Evolutionary conservation across 495 filamentous ascomycete genomes (phyloP).

Genomic region (Massariosphaeria phaeospora): DNA sequence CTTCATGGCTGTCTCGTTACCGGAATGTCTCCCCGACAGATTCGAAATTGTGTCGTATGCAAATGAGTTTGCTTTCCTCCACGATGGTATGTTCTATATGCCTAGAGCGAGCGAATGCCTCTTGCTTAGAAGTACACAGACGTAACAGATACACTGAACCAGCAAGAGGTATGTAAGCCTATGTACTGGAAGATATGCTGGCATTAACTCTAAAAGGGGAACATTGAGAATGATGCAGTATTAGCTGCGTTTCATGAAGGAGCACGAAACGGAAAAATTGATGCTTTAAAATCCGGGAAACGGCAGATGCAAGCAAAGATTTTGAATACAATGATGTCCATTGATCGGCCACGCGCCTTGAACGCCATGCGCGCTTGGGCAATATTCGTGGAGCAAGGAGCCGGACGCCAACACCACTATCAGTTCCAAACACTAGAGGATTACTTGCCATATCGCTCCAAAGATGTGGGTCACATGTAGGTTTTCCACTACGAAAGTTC

Average conservation of each 20-base stretch:
- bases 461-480: conserved; percentile 18
- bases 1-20: conserved; percentile 32
- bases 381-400: conserved; percentile 6
- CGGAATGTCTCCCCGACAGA: conserved; percentile 44
- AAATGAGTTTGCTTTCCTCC: conserved; percentile 44
- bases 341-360: neutral
- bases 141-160: no score
- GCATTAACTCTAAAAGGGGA: no score
- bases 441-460: conserved; percentile 14
- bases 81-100: conserved; percentile 40
- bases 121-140: no score
- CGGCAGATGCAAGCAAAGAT: conserved; percentile 2
- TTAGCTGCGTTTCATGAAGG: no score
- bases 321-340: conserved; percentile 2
- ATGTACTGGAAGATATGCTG: no score
- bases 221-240: no score
- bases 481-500: no score
- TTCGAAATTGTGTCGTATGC: conserved; percentile 44
- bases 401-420: neutral
- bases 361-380: conserved; percentile 10
- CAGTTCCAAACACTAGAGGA: conserved; percentile 25
- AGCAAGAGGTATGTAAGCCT: no score
- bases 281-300: conserved; percentile 3
- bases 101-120: no score
- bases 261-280: neutral